phyloP scores from a whole-genome alignment of 495 filamentous ascomycete genomes.

The Daldinia decipiens region DNA sequence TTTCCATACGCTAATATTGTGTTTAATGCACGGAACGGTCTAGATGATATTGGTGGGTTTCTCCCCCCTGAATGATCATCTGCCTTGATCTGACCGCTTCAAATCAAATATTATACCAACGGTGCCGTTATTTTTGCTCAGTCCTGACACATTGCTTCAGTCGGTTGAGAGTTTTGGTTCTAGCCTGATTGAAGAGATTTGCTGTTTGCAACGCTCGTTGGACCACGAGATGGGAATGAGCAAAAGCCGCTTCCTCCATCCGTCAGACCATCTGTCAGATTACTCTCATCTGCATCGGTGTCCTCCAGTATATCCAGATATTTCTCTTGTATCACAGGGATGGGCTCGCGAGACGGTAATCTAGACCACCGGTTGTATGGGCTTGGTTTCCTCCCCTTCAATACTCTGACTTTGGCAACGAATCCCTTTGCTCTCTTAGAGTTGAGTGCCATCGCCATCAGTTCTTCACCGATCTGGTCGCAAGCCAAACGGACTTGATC shows the following conservation, averaged over 20 bases:
- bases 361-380: slow-evolving; percentile 31
- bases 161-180: slow-evolving; percentile 6
- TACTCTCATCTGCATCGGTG: slow-evolving; percentile 26
- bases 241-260: slow-evolving; percentile 36
- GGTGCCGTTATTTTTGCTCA: slow-evolving; percentile 4
- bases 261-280: slow-evolving; percentile 27
- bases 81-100: neutral
- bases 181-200: slow-evolving; percentile 13
- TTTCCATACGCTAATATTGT: neutral
- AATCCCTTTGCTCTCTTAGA: slow-evolving; percentile 53
- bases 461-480: slow-evolving; percentile 62
- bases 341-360: slow-evolving; percentile 44
- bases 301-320: slow-evolving; percentile 23
- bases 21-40: neutral
- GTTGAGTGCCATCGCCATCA: slow-evolving; percentile 60
- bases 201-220: slow-evolving; percentile 16
- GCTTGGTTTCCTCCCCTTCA: slow-evolving; percentile 67
- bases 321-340: slow-evolving; percentile 27
- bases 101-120: slow-evolving; percentile 1
- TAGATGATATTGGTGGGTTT: neutral
- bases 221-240: slow-evolving; percentile 25
- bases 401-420: slow-evolving; percentile 60
- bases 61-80: neutral
- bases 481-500: slow-evolving; percentile 66
- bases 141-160: neutral